Base-by-base conservation (phyloP, 768 basidiomycete genomes). In the Auricularia heimuer region DNA sequence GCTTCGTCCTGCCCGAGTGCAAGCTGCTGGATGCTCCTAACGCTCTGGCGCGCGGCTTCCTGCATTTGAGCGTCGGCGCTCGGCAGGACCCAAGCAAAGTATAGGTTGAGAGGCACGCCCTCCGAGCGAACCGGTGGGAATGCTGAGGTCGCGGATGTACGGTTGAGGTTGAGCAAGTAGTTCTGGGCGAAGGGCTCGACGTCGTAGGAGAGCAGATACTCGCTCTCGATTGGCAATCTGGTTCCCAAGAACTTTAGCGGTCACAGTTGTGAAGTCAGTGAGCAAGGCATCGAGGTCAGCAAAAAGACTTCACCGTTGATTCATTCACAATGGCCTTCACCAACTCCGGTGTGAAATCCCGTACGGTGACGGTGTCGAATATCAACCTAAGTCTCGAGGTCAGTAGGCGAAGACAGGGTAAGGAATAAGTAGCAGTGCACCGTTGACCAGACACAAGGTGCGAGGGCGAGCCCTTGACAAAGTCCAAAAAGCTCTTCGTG, bases 241-340 rank as follows among this genome's bases (percentile, higher is more conserved):
- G 66, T 64, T 18, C 83, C 80, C 80, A 80, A 83, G 70, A 79
- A 79, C n/a, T n/a, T n/a, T n/a, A n/a, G n/a, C n/a, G n/a, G n/a
- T n/a, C n/a, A n/a, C n/a, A n/a, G n/a, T n/a, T n/a, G n/a, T n/a
- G n/a, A n/a, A n/a, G n/a, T n/a, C n/a, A n/a, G n/a, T n/a, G n/a
- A n/a, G n/a, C n/a, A n/a, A n/a, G n/a, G n/a, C n/a, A n/a, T n/a
- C n/a, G n/a, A n/a, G n/a, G n/a, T n/a, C n/a, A n/a, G n/a, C n/a
- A n/a, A n/a, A n/a, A n/a, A n/a, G n/a, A n/a, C n/a, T n/a, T n/a
- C n/a, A 76, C 81, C 42, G 72, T 69, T 11, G 78, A 77, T 69
- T 84, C 79, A 63, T 83, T 81, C 1, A 75, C 62, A 34, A 83
- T 73, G 1, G 77, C 77, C 2, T 79, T 69, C 18, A 84, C 69